Conservation (phyloP, 805 yeast species). For the Candida sithepensis region DNA sequence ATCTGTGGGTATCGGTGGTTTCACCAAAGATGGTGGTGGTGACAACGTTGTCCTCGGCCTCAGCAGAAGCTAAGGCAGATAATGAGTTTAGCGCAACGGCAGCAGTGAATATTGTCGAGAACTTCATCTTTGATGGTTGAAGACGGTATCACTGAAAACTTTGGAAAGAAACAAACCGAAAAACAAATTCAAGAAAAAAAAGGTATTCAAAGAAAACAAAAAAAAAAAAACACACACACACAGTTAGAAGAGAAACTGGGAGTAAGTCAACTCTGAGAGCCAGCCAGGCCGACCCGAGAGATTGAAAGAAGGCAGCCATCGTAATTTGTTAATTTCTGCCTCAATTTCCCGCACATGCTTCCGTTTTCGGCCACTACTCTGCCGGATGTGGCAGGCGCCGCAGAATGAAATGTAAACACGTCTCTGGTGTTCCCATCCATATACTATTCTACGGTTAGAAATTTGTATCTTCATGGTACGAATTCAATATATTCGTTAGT, state of each 20-base stretch:
- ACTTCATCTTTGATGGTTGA: constrained; percentile 34
- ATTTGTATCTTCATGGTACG: no score
- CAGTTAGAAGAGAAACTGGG: not conserved
- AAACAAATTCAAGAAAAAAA: not conserved
- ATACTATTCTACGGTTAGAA: no score
- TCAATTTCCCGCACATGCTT: not conserved
- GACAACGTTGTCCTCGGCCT: constrained; percentile 25
- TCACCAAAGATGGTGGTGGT: constrained; percentile 35
- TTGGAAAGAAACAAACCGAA: not conserved
- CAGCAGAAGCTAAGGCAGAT: constrained; percentile 35
- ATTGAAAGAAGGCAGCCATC: not conserved
- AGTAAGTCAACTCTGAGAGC: not conserved
- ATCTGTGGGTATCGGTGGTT: constrained; percentile 29
- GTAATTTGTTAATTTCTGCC: no score
- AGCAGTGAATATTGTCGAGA: constrained; percentile 31
- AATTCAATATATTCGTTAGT: no score
- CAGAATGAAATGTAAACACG: not conserved
- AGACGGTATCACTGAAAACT: not conserved
- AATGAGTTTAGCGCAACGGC: constrained; percentile 34
- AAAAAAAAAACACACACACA: not conserved
- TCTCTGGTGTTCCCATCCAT: no score
- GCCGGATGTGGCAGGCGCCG: not conserved
- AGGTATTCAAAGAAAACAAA: not conserved
- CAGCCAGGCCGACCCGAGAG: not conserved
- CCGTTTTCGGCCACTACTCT: not conserved